A percentile compares a stretch with the other conserved stretches of the same genome.
Conservation (phyloP, 169 alveolate genomes). For the Perkinsus chesapeaki region DNA sequence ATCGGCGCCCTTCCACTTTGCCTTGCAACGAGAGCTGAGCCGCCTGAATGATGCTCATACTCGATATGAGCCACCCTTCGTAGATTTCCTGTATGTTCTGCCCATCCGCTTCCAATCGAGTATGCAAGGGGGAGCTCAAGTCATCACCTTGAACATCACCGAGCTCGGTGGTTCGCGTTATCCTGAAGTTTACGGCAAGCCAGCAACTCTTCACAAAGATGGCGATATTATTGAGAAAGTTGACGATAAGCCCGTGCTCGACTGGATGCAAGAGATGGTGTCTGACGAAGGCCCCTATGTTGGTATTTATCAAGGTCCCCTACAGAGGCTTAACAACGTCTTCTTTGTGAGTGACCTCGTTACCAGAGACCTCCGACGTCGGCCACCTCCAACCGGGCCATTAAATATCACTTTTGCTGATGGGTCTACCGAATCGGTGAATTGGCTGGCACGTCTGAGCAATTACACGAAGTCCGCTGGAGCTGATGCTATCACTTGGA, state of each 20-base stretch:
- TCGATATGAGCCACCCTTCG: background rate
- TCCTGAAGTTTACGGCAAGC: background rate
- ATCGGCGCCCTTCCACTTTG: background rate
- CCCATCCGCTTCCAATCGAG: background rate
- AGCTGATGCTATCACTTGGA: too few species aligned
- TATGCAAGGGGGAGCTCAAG: background rate
- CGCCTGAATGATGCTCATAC: background rate
- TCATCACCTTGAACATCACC: background rate
- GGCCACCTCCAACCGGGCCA: too few species aligned
- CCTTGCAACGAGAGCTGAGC: background rate
- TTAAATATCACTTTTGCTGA: too few species aligned
- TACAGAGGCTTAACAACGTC: background rate
- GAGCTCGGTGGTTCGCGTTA: background rate
- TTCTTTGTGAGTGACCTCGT: background rate
- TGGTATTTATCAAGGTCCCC: background rate
- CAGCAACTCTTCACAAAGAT: background rate
- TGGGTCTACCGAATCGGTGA: too few species aligned
- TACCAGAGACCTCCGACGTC: background rate
- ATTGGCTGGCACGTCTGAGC: too few species aligned
- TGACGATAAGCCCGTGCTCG: background rate
- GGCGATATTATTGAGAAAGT: background rate
- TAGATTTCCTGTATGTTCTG: background rate
- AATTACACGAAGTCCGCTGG: too few species aligned
- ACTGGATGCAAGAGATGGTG: background rate
- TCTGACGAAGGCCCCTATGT: background rate